Evolutionary conservation across 108 stramenopile species (phyloP), one percentile per base, ranked within the genome.

Genomic region (Parietichytrium sp.): DNA sequence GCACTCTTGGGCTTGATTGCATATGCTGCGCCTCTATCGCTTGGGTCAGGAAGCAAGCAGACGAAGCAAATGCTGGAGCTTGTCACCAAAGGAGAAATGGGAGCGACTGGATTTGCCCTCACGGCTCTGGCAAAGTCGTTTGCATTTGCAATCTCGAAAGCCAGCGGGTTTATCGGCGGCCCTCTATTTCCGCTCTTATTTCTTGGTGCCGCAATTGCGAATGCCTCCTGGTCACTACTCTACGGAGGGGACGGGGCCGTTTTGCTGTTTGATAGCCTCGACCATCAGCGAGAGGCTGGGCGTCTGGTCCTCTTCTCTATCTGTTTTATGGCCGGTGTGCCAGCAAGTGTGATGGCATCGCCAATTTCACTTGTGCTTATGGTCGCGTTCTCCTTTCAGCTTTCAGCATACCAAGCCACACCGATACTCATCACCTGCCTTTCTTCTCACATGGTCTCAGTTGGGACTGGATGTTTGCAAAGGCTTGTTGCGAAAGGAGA

Each of bases 381-480:
- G 61, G 45, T 72, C 42, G 61, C 61, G n/a, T 72, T 72, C 20
- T 18, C 38, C 61, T 72, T 72, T 42, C 36, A 72, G 10, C 61
- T 72, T 20, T 33, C 38, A 6, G 38, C 61, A 10, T 72, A 33
- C 4, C 61, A 72, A 25, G 61, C 61, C 0, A 72, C 61, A 42
- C 61, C 3, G 6, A 72, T 72, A 10, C 45, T 72, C 2, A 18
- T 72, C 20, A n/a, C 61, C 42, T 72, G 61, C 3, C 15, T 72
- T 25, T 13, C 20, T 0, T 33, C 61, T 10, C 61, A 72, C 33
- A 33, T 72, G n/a, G n/a, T n/a, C n/a, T n/a, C n/a, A n/a, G n/a
- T n/a, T n/a, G n/a, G n/a, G n/a, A n/a, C n/a, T n/a, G n/a, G n/a
- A n/a, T n/a, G n/a, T n/a, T n/a, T n/a, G n/a, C n/a, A n/a, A n/a